Evolutionary conservation across 371 early-diverging fungal species (phyloP), one percentile per base, ranked within the genome.

Genomic region (Mortierella sp.): DNA sequence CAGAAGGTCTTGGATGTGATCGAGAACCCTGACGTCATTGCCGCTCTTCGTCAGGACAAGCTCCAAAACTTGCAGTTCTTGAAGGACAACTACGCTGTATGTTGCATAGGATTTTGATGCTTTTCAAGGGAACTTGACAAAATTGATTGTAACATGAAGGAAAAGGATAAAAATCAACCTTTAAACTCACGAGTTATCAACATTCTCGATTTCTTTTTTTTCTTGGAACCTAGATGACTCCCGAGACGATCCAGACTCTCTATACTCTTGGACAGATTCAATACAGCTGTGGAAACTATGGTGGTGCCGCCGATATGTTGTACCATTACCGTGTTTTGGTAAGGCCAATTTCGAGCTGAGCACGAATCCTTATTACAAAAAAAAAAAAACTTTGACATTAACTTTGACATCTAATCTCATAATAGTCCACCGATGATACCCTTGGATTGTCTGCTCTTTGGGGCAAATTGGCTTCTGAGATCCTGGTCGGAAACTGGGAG

Each of bases 381-480:
- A 35, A 35, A 35, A 35, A 2, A 58, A 5, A 30, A 58, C 3
- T 5, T 30, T 30, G 5, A 58, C 35, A 28, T 26, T 30, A 10
- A 28, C 20, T 28, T 28, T 12, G 0, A 16, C 14, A 57, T 57
- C 26, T 14, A 9, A 18, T n/a, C 18, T 18, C 12, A 45, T 45
- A 16, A 32, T 80, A 92, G 94, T 95, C 96, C n/a, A 94, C 95
- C 24, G 96, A 97, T 84, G 77, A 88, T 61, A 94, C 95, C 72
- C 88, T 89, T 51, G 92, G 92, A 75, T 85, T 94, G 60, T 92
- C 92, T 71, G 96, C 98, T 39, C 87, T 95, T 73, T 98, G 98
- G 98, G 98, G 98, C 70, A 98, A 97, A 86, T 91, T 98, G 73
- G 97, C 96, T 39, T 92, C 96, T n/a, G 98, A 98, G 73, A 98